Base-by-base conservation (phyloP, 768 basidiomycete species). In the Lentinus tigrinus region DNA sequence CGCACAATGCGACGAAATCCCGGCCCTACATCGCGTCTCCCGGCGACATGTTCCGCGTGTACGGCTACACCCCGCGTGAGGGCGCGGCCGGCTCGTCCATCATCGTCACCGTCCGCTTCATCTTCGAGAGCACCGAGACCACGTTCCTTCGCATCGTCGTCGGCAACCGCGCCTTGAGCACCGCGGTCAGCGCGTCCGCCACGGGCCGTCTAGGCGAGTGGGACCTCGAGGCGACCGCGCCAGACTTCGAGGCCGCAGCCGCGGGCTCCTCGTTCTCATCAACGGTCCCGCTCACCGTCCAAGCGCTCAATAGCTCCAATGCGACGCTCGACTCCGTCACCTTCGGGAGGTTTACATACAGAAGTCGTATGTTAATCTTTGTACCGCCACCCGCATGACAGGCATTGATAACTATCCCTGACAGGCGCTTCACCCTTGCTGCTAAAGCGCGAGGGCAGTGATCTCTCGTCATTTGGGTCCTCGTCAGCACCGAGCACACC, bases 61-160 rank as follows among this genome's bases (percentile, higher is more conserved):
- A 84, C 62, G 81, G 79, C 59, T 91, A 83, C 71, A 74, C 81
- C 13, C 88, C 89, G 9, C 70, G 77, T 19, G 81, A 87, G 68
- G 92, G 91, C 57, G 78, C 80, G 60, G 72, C 78, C 21, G 87
- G 85, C 55, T 78, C 82, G 0, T 83, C 80, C 49, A 81, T 94
- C 67, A 77, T 82, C 36, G 84, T 89, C 62, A 78, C 81, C 63
- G 81, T 87, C 54, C 80, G 83, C 63, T 86, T 88, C 71, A 76
- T 75, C 63, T 78, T 77, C 60, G 48, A 75, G 14, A 72, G 73
- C 28, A 75, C 79, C 10, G 81, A 83, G 54, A 71, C 72, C 54
- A 78, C 89, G 37, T 85, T 80, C 58, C 81, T 93, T 23, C 84
- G 92, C 51, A 83, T 94, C 62, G 84, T 93, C 64, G 77, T 94